Conservation (phyloP, 140 eudicot genomes). For the Bidens hawaiensis region DNA sequence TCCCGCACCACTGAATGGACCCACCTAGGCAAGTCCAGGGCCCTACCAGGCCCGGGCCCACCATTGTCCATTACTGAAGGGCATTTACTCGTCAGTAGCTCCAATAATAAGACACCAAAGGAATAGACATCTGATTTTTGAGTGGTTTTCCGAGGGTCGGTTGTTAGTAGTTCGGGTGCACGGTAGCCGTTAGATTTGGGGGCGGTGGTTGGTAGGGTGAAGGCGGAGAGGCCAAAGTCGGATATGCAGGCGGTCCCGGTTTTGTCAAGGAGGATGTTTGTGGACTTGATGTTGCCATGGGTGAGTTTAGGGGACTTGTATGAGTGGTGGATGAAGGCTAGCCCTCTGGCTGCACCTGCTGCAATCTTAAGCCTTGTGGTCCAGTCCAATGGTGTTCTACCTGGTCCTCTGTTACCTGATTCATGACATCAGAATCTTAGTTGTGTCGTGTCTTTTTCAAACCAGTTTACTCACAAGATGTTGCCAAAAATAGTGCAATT, state of each 20-base stretch:
- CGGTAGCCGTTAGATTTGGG: constrained; percentile 74
- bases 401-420: constrained; percentile 94
- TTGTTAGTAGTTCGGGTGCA: constrained; percentile 60
- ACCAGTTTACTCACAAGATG: not conserved
- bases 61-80: constrained; percentile 54
- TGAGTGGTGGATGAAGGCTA: constrained; percentile 64
- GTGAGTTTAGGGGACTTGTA: constrained; percentile 56
- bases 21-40: constrained; percentile 84
- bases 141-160: constrained; percentile 55
- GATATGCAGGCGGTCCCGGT: constrained; percentile 61
- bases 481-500: not conserved
- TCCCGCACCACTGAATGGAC: constrained; percentile 94
- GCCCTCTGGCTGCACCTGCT: constrained; percentile 79
- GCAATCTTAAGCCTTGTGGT: constrained; percentile 81
- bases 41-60: constrained; percentile 57
- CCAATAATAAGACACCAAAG: constrained; percentile 75
- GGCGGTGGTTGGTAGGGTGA: constrained; percentile 35
- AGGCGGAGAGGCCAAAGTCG: constrained; percentile 73
- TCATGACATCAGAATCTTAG: constrained; percentile 15
- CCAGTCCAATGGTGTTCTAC: constrained; percentile 93
- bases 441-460: constrained; percentile 10
- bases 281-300: constrained; percentile 89
- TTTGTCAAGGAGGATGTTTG: constrained; percentile 74
- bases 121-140: constrained; percentile 78
- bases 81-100: constrained; percentile 74